Percentiles rank a stretch among this genome's conserved stretches.
phyloP scores from a whole-genome alignment of 345 rosid species.

The Clarkia xantiana region DNA sequence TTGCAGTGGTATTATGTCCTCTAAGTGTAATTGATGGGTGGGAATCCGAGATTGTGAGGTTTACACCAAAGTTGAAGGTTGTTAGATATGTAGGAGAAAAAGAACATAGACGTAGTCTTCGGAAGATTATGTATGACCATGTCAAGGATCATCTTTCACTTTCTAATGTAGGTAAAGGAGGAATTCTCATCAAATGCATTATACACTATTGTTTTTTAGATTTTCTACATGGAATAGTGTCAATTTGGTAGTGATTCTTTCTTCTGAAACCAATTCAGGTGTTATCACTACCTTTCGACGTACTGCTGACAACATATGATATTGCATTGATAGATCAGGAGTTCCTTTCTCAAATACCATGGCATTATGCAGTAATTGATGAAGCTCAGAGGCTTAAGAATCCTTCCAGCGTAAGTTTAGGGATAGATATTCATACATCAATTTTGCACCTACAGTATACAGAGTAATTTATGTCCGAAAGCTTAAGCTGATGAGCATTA shows the following conservation, averaged over 20 bases:
- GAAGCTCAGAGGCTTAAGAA: constrained; percentile 93
- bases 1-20: constrained; percentile 72
- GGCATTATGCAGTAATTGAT: constrained; percentile 65
- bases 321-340: constrained; percentile 58
- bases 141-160: constrained; percentile 18
- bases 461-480: too few species aligned
- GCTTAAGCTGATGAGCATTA: too few species aligned
- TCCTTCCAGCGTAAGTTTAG: constrained; percentile 57
- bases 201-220: too few species aligned
- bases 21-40: constrained; percentile 83
- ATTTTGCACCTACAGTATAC: too few species aligned
- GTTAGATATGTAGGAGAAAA: constrained; percentile 76
- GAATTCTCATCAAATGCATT: not conserved
- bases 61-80: constrained; percentile 46
- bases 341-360: constrained; percentile 76
- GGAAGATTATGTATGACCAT: constrained; percentile 32
- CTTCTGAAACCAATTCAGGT: constrained; percentile 24
- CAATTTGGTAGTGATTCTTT: not conserved
- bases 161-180: constrained; percentile 31
- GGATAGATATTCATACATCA: too few species aligned
- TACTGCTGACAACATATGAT: constrained; percentile 74
- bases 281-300: constrained; percentile 45
- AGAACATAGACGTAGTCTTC: constrained; percentile 36
- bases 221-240: too few species aligned
- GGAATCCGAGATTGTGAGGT: constrained; percentile 58